Base-by-base conservation (phyloP, 805 yeast genomes). In the Ogataea sp. region DNA sequence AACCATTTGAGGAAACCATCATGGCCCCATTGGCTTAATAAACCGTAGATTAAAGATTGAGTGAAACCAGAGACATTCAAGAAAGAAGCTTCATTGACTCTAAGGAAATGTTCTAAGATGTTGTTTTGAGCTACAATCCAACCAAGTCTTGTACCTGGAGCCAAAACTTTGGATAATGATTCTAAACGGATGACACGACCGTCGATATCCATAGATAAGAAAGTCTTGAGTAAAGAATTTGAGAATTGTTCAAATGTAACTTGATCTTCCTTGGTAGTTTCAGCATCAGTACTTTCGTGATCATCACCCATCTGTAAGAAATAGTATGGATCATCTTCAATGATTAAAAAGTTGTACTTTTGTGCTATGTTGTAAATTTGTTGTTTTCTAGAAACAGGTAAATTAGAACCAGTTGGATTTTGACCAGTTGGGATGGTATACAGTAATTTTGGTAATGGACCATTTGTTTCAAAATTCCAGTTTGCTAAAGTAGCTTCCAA, bases 271-370 rank as follows among this genome's bases (percentile, higher is more conserved):
- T 23, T n/a, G n/a, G n/a, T n/a, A n/a, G n/a, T n/a, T n/a, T n/a
- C n/a, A n/a, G n/a, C 26, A 23, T 63, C 20, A 11, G 18, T 15
- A 6, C 42, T 48, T 47, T 71, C 57, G 45, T 75, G 78, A 66
- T 83, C 86, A 31, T 70, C 53, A 43, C 81, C 88, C 89, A 86
- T 83, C 63, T 87, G 96, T 58, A 87, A 68, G 67, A 83, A 87
- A 68, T 83, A 87, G 75, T 87, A 87, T 40, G 96, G 96, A 64
- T 87, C 96, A 59, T 87, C 96, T 65, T 87, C 96, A 38, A 87
- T 56, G 47, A 87, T 78, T 40, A 87, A 52, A 53, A 87, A 67
- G 62, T 87, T 94, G 59, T 84, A 80, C 65, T 83, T 77, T 54
- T 73, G 77, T 31, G 89, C 85, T 43, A 86, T 55, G 47, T 72